These are phyloP conservation scores for Colletotrichum costaricense DNA, from an alignment of 2,329 filamentous ascomycete genomes.

Conservation along the genomic window DNA sequence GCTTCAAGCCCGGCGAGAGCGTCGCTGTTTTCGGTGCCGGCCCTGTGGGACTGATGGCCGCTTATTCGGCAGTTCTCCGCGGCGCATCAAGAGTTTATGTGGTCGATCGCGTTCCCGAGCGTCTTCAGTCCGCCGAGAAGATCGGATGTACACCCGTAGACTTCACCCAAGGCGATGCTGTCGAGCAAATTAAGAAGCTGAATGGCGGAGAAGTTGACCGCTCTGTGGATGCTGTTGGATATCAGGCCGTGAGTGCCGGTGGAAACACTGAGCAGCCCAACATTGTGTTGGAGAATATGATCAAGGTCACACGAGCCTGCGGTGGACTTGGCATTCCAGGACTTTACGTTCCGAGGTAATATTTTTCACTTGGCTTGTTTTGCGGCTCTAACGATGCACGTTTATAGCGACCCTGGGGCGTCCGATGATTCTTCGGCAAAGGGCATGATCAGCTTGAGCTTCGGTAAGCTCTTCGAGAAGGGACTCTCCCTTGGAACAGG, in stretches of 20 bases:
- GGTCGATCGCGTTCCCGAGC: slow-evolving; percentile 71
- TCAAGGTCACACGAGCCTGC: slow-evolving; percentile 69
- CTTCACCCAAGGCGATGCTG: slow-evolving; percentile 68
- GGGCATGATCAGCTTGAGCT: slow-evolving; percentile 72
- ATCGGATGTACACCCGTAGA: slow-evolving; percentile 72
- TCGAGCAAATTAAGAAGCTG: slow-evolving; percentile 68
- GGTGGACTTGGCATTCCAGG: slow-evolving; percentile 72
- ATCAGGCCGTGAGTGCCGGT: slow-evolving; percentile 68
- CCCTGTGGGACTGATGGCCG: slow-evolving; percentile 74
- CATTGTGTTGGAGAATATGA: slow-evolving; percentile 72
- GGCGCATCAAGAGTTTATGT: slow-evolving; percentile 72
- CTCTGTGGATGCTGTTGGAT: slow-evolving; percentile 74
- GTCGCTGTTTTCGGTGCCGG: slow-evolving; percentile 74
- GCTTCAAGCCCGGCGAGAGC: slow-evolving; percentile 70
- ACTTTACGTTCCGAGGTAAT: slow-evolving; percentile 54
- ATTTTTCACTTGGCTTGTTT: rapidly evolving
- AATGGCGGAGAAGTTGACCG: slow-evolving; percentile 69
- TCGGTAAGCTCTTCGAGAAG: slow-evolving; percentile 78
- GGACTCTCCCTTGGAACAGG: slow-evolving; percentile 70
- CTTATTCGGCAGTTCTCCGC: slow-evolving; percentile 70
- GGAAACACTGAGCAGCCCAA: slow-evolving; percentile 71
- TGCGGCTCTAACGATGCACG: slow-evolving; percentile 26
- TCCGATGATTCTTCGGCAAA: slow-evolving; percentile 70
- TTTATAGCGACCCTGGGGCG: slow-evolving; percentile 68
- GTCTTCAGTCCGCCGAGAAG: slow-evolving; percentile 68